Conservation (phyloP, 306 rosid genomes). For the Rosa chinensis region DNA sequence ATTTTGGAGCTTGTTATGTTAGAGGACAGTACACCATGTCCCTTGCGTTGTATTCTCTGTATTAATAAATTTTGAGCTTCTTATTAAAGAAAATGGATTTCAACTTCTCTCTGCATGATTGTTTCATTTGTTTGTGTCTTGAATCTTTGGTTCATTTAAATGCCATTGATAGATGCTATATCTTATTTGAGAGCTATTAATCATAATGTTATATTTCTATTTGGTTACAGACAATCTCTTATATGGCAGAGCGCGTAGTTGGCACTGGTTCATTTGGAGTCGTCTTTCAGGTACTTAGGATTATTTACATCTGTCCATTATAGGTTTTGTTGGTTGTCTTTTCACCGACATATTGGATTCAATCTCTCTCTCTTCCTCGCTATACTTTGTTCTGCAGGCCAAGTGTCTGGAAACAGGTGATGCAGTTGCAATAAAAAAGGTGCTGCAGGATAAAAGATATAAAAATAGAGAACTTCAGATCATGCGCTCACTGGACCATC, state of each 20-base stretch:
- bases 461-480: slow-evolving; percentile 91
- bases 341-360: neutral
- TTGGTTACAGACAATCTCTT: slow-evolving; percentile 68
- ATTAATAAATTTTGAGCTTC: neutral
- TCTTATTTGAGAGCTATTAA: neutral
- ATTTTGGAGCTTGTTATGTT: neutral
- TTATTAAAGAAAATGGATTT: neutral
- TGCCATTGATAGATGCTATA: neutral
- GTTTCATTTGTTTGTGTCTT: slow-evolving; percentile 1
- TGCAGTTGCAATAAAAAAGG: slow-evolving; percentile 87
- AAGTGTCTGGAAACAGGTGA: slow-evolving; percentile 88
- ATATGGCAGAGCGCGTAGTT: slow-evolving; percentile 95
- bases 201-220: slow-evolving; percentile 8
- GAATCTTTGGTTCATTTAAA: neutral
- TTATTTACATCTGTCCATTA: slow-evolving; percentile 14
- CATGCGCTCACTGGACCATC: slow-evolving; percentile 79
- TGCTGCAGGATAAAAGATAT: slow-evolving; percentile 89
- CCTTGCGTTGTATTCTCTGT: neutral
- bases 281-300: slow-evolving; percentile 78
- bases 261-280: slow-evolving; percentile 96
- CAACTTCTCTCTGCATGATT: neutral
- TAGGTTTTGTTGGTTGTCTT: slow-evolving; percentile 2
- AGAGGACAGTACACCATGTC: neutral
- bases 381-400: slow-evolving; percentile 45
- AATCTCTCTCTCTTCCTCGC: slow-evolving; percentile 8